Evolutionary conservation across 2,329 filamentous ascomycete species (phyloP), one percentile per base, ranked within the genome.

Genomic region (Nectriaceae sp.): DNA sequence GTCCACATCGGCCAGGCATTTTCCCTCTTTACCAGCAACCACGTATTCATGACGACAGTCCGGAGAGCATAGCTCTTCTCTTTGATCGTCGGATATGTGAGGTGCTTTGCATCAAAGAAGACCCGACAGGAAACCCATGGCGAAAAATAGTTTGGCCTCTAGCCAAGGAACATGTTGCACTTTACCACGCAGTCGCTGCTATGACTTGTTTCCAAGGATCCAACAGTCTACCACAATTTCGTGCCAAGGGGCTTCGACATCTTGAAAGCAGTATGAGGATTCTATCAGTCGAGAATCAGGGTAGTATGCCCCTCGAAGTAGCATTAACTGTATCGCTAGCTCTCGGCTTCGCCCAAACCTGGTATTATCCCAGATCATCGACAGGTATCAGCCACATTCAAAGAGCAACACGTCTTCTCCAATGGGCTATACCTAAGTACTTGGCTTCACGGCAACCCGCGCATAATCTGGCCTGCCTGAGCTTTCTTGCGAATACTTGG

Each of bases 101-200:
- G 5, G 45, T 54, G 2, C 29, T 54, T 13, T 54, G 42, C 33
- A 54, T 54, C 40, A 54, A 52, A 29, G 49, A 54, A 18, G 38
- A 46, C 2, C 42, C 40, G 2, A 33, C 24, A 8, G 37, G 46
- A 8, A 54, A 54, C 16, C 52, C 52, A 1, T 54, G 52, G 52
- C 46, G 52, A 4, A 54, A 36, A 18, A 46, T 54, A 8, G 52
- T 54, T 11, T 54, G 52, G 52, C 52, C 52, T 4, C 19, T 54
- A 13, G 52, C 52, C 5, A 46, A 46, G 19, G 48, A 54, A 21
- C 45, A 54, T 15, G 21, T 42, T 10, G 49, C 52, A 4, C 49
- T 54, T 2, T 54, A 54, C 21, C 52, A 54, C 38, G 52, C 52
- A 10, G 37, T 54, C 11, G 52, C 52, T 13, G 52, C 52, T n/a